These are phyloP conservation scores for Populus ilicifolia DNA, from an alignment of 345 rosid species.

Conservation along the genomic window DNA sequence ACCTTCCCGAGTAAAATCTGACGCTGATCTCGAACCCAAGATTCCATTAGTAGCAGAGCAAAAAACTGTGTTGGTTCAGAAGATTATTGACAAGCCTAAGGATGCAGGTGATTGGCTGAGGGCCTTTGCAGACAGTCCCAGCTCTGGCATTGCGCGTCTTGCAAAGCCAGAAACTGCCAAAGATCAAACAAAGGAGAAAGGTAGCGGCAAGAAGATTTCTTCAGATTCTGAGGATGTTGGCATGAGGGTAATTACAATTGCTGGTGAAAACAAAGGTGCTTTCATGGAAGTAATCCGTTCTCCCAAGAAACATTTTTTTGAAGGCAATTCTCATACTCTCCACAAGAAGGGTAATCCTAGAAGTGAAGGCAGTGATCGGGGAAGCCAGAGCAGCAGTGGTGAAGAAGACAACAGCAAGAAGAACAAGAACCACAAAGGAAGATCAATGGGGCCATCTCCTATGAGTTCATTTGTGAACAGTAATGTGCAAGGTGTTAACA, in stretches of 20 bases:
- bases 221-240: slow-evolving; percentile 44
- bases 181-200: slow-evolving; percentile 22
- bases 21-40: slow-evolving; percentile 30
- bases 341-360: slow-evolving; percentile 25
- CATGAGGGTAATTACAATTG: slow-evolving; percentile 62
- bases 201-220: slow-evolving; percentile 27
- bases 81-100: slow-evolving; percentile 40
- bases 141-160: slow-evolving; percentile 17
- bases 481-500: slow-evolving; percentile 85
- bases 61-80: slow-evolving; percentile 58
- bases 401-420: slow-evolving; percentile 39
- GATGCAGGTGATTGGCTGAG: slow-evolving; percentile 8
- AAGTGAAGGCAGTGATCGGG: slow-evolving; percentile 24
- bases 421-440: slow-evolving; percentile 25
- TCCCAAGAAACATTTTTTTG: slow-evolving; percentile 31
- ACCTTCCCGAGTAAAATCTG: slow-evolving; percentile 48
- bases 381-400: slow-evolving; percentile 31
- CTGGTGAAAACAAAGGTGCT: slow-evolving; percentile 94
- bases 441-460: slow-evolving; percentile 27
- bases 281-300: slow-evolving; percentile 63
- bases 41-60: slow-evolving; percentile 53
- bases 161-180: slow-evolving; percentile 17
- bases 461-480: slow-evolving; percentile 65
- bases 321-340: slow-evolving; percentile 21
- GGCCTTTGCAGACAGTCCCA: slow-evolving; percentile 11